These are phyloP conservation scores for Linum trigynum DNA, from an alignment of 345 rosid species.

Conservation along the genomic window DNA sequence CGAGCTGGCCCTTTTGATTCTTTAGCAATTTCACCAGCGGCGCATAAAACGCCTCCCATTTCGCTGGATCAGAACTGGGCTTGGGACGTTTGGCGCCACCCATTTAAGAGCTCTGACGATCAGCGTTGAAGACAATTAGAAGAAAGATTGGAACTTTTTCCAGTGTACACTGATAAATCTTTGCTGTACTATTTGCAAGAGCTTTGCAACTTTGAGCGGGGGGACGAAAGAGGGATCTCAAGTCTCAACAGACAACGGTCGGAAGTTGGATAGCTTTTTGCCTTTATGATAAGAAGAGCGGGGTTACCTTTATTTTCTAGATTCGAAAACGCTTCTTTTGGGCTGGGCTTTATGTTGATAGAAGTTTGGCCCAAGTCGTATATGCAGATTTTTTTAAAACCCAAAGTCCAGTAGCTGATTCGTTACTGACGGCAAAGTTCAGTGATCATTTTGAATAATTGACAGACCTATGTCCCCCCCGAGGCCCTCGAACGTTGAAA, in stretches of 20 bases:
- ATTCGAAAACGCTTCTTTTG: no score
- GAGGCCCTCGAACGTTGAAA: conserved; percentile 2
- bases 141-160: not conserved
- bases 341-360: not conserved
- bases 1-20: conserved; percentile 57
- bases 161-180: not conserved
- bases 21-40: conserved; percentile 40
- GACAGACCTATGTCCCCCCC: not conserved
- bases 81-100: conserved; percentile 13
- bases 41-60: conserved; percentile 49
- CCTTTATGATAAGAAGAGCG: not conserved
- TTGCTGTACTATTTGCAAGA: not conserved
- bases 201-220: not conserved
- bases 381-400: not conserved
- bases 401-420: no score
- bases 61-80: conserved; percentile 34
- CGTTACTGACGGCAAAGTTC: no score
- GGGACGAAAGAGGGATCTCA: conserved; percentile 5
- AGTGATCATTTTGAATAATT: no score
- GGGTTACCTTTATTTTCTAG: no score
- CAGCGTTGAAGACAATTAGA: not conserved
- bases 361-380: not conserved
- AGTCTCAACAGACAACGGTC: conserved; percentile 14
- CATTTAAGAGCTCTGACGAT: conserved; percentile 11
- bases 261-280: not conserved